Conservation (phyloP, 2,329 filamentous ascomycete genomes). For the Fusarium armeniacum region DNA sequence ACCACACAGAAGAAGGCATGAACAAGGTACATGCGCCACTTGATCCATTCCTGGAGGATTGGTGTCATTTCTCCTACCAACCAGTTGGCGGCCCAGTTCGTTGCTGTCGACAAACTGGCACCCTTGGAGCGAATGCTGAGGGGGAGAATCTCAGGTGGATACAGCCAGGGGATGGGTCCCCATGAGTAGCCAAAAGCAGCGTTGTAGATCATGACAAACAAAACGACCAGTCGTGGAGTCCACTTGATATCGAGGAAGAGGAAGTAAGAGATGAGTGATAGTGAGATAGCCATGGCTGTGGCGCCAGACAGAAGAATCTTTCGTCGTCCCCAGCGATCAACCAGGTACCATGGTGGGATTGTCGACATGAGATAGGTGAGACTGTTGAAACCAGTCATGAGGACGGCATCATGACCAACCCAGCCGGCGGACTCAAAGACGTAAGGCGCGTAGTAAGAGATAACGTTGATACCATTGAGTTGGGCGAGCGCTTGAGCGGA, state of each 20-base stretch:
- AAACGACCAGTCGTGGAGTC: slow-evolving; percentile 87
- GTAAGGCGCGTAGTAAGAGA: slow-evolving; percentile 97
- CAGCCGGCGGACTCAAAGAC: slow-evolving; percentile 98
- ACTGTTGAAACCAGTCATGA: slow-evolving; percentile 98
- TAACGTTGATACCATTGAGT: slow-evolving; percentile 99
- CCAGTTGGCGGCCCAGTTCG: slow-evolving; percentile 99
- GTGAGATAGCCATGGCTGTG: slow-evolving; percentile 86
- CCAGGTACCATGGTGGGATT: slow-evolving; percentile 96
- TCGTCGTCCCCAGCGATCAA: slow-evolving; percentile 91
- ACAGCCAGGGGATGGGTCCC: slow-evolving; percentile 98
- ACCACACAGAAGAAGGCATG: slow-evolving; percentile 97
- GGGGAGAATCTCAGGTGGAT: slow-evolving; percentile 97
- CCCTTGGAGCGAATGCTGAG: slow-evolving; percentile 97
- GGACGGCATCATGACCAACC: slow-evolving; percentile 87
- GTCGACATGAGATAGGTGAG: slow-evolving; percentile 91
- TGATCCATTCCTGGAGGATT: slow-evolving; percentile 89
- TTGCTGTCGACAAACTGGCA: slow-evolving; percentile 93
- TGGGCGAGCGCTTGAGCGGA: slow-evolving; percentile 96
- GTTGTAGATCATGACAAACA: slow-evolving; percentile 99
- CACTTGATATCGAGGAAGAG: slow-evolving; percentile 85
- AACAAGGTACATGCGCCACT: slow-evolving; percentile 93
- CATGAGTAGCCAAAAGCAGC: slow-evolving; percentile 94
- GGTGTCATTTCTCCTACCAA: slow-evolving; percentile 96
- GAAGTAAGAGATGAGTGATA: slow-evolving; percentile 94
- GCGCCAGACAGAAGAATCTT: slow-evolving; percentile 92